These are phyloP conservation scores for Malassezia furfur DNA, from an alignment of 1,284 basidiomycete species.

Conservation along the genomic window DNA sequence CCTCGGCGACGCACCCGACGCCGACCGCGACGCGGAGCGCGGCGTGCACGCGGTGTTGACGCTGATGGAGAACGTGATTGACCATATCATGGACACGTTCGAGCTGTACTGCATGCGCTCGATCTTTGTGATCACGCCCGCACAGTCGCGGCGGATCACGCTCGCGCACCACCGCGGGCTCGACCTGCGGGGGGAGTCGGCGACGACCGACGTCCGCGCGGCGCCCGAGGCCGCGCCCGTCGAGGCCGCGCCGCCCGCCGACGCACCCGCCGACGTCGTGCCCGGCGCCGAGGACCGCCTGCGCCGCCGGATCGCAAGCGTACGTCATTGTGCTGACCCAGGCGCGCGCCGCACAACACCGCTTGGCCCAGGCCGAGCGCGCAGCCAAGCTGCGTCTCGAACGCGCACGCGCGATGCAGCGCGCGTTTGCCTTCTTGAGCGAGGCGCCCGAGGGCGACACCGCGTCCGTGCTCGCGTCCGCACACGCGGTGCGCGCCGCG, in stretches of 20 bases:
- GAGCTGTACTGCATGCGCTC: conserved; percentile 42
- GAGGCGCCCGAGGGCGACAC: neutral
- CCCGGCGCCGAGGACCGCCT: conserved; percentile 14
- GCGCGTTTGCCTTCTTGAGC: conserved; percentile 8
- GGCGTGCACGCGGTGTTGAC: conserved; percentile 40
- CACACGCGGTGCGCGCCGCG: conserved; percentile 25
- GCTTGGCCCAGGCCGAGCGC: conserved; percentile 12
- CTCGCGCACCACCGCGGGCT: conserved; percentile 41
- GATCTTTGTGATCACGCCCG: conserved; percentile 37
- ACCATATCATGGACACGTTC: conserved; percentile 43
- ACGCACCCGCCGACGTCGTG: neutral
- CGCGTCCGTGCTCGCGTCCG: neutral
- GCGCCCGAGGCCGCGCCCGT: too few relatives aligned
- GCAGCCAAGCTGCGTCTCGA: conserved; percentile 24
- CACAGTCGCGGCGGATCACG: conserved; percentile 38
- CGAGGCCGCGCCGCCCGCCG: neutral
- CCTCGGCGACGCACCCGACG: conserved; percentile 21
- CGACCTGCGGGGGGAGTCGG: conserved; percentile 30
- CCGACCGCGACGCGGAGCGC: conserved; percentile 32
- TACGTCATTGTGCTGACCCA: neutral
- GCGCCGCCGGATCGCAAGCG: conserved; percentile 6
- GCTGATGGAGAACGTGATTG: conserved; percentile 42
- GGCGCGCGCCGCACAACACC: conserved; percentile 15
- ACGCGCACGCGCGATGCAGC: neutral
- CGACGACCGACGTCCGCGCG: neutral